A percentile compares a stretch with the other conserved stretches of the same genome.
phyloP scores from a whole-genome alignment of 2,329 filamentous ascomycete genomes.

The Colletotrichum sp. region DNA sequence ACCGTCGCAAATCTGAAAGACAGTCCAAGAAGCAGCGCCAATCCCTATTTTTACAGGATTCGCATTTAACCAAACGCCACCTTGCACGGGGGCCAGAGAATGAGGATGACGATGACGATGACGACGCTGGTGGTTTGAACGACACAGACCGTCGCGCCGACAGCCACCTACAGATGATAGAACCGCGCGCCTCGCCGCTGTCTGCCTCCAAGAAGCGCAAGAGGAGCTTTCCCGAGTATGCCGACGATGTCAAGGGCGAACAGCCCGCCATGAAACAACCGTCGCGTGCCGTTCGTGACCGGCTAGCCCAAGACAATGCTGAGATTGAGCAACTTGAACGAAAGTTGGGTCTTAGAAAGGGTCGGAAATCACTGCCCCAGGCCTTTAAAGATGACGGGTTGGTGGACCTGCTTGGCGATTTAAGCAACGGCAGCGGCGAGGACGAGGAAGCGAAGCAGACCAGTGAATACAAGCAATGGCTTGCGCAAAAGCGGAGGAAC shows the following conservation, averaged over 20 bases:
- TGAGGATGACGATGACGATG: slow-evolving; percentile 25
- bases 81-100: slow-evolving; percentile 19
- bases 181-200: not conserved
- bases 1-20: slow-evolving; percentile 70
- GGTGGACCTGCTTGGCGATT: slow-evolving; percentile 75
- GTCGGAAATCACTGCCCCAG: slow-evolving; percentile 75
- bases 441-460: slow-evolving; percentile 60
- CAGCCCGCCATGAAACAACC: not conserved
- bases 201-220: slow-evolving; percentile 9
- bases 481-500: slow-evolving; percentile 62
- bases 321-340: slow-evolving; percentile 89
- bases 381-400: slow-evolving; percentile 83
- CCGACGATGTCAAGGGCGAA: slow-evolving; percentile 25
- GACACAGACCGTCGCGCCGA: not conserved
- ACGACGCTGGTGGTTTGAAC: slow-evolving; percentile 23
- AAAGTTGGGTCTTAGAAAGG: slow-evolving; percentile 80
- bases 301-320: slow-evolving; percentile 80
- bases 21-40: slow-evolving; percentile 59
- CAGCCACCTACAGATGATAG: not conserved
- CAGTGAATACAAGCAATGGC: slow-evolving; percentile 63
- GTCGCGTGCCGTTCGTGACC: slow-evolving; percentile 53
- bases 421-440: slow-evolving; percentile 44
- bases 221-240: slow-evolving; percentile 17
- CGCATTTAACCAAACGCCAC: slow-evolving; percentile 30
- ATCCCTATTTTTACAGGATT: not conserved